phyloP scores from a whole-genome alignment of 1,284 basidiomycete species.

The Moniliella sp. region DNA sequence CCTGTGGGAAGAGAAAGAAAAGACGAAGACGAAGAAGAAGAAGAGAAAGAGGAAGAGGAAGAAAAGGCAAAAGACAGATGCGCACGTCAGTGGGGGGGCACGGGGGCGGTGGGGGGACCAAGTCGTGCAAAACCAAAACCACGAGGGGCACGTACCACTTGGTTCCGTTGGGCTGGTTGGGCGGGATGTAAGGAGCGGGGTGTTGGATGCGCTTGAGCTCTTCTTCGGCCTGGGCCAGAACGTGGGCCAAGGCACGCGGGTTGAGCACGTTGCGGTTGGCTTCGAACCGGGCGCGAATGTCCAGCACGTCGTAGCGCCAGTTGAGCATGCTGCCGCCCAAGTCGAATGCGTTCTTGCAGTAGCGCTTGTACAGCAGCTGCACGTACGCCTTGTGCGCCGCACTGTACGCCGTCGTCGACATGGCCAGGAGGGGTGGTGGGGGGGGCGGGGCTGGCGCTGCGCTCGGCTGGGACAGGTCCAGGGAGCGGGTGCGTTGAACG shows the following conservation, averaged over 20 bases:
- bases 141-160: no score
- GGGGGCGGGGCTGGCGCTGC: no score
- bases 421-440: no score
- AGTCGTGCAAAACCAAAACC: slow-evolving; percentile 32
- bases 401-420: slow-evolving; percentile 43
- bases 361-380: slow-evolving; percentile 70
- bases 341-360: slow-evolving; percentile 61
- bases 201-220: slow-evolving; percentile 49
- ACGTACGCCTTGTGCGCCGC: slow-evolving; percentile 63
- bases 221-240: slow-evolving; percentile 62
- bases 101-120: no score
- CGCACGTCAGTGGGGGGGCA: no score
- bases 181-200: slow-evolving; percentile 80
- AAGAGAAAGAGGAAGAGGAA: no score
- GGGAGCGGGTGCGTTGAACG: no score
- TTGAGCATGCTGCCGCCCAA: slow-evolving; percentile 67
- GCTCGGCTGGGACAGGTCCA: no score
- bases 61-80: no score
- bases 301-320: slow-evolving; percentile 60
- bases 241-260: slow-evolving; percentile 57
- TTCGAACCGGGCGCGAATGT: slow-evolving; percentile 77
- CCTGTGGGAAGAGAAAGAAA: no score
- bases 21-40: no score
- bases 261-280: slow-evolving; percentile 69
- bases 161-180: no score